Conservation (phyloP, 768 basidiomycete species). For the Calocybe cyanea region DNA sequence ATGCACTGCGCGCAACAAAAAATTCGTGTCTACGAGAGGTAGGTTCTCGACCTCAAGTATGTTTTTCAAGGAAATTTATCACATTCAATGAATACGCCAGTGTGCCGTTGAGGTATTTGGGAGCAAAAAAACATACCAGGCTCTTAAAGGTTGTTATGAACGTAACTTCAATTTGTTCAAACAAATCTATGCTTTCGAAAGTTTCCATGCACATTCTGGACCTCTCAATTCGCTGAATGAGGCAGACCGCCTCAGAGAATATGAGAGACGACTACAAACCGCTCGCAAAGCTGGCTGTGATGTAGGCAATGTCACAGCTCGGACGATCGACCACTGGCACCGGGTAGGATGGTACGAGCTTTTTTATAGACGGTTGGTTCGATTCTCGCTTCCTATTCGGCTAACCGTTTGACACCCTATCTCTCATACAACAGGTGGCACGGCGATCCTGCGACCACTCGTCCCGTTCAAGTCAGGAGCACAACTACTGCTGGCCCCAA, state of each 20-base stretch:
- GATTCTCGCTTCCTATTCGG: background rate
- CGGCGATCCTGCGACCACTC: constrained; percentile 58
- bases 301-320: constrained; percentile 68
- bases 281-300: constrained; percentile 66
- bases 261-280: constrained; percentile 65
- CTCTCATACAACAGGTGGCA: constrained; percentile 47
- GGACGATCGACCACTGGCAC: constrained; percentile 79
- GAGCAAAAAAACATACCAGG: constrained; percentile 78
- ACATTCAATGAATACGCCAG: constrained; percentile 31
- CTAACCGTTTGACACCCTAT: background rate
- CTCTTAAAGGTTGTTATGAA: constrained; percentile 81
- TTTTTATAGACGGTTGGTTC: constrained; percentile 60
- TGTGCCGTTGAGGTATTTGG: constrained; percentile 70
- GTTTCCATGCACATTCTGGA: constrained; percentile 37
- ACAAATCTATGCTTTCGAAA: constrained; percentile 73
- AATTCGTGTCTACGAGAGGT: constrained; percentile 83
- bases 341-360: constrained; percentile 72
- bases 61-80: background rate
- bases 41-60: constrained; percentile 4
- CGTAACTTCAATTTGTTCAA: constrained; percentile 84
- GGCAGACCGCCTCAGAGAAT: constrained; percentile 63
- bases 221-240: constrained; percentile 42
- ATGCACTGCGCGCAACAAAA: constrained; percentile 71
- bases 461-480: constrained; percentile 38
- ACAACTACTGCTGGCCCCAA: constrained; percentile 26